phyloP scores from a whole-genome alignment of 441 rosid genomes.

The Populus hybrid region DNA sequence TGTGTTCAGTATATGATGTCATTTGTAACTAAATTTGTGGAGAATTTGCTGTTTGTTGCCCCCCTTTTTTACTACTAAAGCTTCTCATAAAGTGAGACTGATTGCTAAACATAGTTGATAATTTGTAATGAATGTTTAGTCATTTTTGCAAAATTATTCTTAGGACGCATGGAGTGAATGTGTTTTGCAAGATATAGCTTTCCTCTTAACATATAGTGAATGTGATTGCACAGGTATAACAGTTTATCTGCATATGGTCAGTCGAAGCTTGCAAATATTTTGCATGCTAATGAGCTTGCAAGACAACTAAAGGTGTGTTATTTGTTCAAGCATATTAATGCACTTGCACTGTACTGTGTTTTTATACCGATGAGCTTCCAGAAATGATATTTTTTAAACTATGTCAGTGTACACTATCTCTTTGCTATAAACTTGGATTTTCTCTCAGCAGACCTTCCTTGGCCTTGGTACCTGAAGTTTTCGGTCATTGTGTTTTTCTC shows the following conservation, averaged over 20 bases:
- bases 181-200: background rate
- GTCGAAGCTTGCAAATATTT: slow-evolving; percentile 38
- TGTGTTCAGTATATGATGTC: background rate
- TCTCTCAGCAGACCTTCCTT: background rate
- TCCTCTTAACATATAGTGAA: background rate
- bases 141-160: background rate
- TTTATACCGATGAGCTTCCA: background rate
- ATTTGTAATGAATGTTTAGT: background rate
- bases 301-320: slow-evolving; percentile 29
- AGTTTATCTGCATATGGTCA: slow-evolving; percentile 33
- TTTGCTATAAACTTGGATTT: background rate
- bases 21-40: background rate
- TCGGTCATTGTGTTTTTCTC: background rate
- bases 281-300: slow-evolving; percentile 31
- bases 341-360: background rate
- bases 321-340: background rate
- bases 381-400: background rate
- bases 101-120: background rate
- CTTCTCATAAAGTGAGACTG: background rate
- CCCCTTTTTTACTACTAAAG: background rate
- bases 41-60: background rate
- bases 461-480: background rate
- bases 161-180: background rate
- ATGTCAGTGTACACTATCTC: background rate
- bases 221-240: slow-evolving; percentile 21